Evolutionary conservation across 1,284 basidiomycete species (phyloP), one percentile per base, ranked within the genome.

Genomic region (Cryptococcus depauperatus): DNA sequence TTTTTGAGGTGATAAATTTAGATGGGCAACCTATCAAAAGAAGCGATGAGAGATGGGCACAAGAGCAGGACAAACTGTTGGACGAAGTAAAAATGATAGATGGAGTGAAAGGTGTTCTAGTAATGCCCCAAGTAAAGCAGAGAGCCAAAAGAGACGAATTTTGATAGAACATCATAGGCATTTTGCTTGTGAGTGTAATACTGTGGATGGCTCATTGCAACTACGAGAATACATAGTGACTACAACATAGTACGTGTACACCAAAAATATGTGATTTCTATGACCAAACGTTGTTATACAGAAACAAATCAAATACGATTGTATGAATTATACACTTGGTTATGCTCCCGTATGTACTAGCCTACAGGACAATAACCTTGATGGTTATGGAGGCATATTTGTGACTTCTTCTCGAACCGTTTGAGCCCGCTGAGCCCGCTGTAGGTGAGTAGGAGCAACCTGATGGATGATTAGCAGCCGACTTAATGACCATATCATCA

Each of bases 361-460:
- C n/a, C n/a, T n/a, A n/a, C n/a, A n/a, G n/a, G n/a, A n/a, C n/a
- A n/a, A n/a, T n/a, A n/a, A n/a, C 37, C 25, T 22, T 40, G 19
- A 33, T 21, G 32, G 19, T 41, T 29, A 56, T 40, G 47, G 32
- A 21, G 51, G 48, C 37, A 61, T 33, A 39, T 46, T 57, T 7
- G 48, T 49, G 28, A 71, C 52, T 51, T 71, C 64, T 18, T 67
- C 63, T 43, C 59, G 57, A 16, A 71, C 68, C 10, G 58, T 58
- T 37, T 67, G 59, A 25, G 68, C 68, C n/a, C 69, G 52, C 47
- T 67, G 58, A 3, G 69, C 68, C 11, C 69, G 56, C 41, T 57
- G 49, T 6, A 67, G 41, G 46, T 69, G 65, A n/a, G 46, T 45
- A 3, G 67, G 66, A 5, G 60, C 62, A 30, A 52, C 51, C 69